Conservation (phyloP, 108 stramenopile species). For the Epipyxis sp. region DNA sequence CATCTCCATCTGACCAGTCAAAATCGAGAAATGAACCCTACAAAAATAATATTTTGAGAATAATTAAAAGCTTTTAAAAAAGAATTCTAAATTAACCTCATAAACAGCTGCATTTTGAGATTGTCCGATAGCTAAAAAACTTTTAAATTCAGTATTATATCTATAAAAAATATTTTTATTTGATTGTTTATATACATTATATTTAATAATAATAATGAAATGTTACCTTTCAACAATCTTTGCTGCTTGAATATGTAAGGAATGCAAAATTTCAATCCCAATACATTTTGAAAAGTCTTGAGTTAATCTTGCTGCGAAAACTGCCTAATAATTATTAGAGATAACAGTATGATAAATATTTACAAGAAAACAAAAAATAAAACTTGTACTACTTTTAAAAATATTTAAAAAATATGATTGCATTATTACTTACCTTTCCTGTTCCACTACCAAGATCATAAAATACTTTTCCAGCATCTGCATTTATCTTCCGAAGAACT, state of each 20-base stretch:
- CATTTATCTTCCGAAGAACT: conserved; percentile 38
- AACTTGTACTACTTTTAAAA: too few relatives aligned
- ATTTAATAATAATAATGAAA: not conserved
- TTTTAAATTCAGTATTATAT: conserved; percentile 5
- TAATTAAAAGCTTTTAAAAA: too few relatives aligned
- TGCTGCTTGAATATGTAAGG: conserved; percentile 47
- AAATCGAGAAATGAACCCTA: conserved; percentile 49
- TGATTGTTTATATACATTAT: not conserved
- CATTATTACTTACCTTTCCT: too few relatives aligned
- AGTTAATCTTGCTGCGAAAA: conserved; percentile 58
- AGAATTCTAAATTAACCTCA: conserved; percentile 41
- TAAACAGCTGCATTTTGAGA: conserved; percentile 8
- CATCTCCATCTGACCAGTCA: conserved; percentile 61
- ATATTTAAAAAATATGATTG: too few relatives aligned
- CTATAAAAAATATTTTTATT: conserved; percentile 34
- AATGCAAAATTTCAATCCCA: conserved; percentile 60
- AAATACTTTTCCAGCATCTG: conserved; percentile 43
- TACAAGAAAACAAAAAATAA: too few relatives aligned
- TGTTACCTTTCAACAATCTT: conserved; percentile 27
- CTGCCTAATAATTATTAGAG: too few relatives aligned
- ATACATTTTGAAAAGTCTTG: conserved; percentile 58
- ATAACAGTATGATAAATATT: too few relatives aligned
- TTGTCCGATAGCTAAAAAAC: not conserved
- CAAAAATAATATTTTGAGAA: conserved; percentile 14
- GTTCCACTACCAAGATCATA: conserved; percentile 65